These are phyloP conservation scores for Metschnikowia amazonensis DNA, from an alignment of 805 yeast genomes.

Conservation along the genomic window DNA sequence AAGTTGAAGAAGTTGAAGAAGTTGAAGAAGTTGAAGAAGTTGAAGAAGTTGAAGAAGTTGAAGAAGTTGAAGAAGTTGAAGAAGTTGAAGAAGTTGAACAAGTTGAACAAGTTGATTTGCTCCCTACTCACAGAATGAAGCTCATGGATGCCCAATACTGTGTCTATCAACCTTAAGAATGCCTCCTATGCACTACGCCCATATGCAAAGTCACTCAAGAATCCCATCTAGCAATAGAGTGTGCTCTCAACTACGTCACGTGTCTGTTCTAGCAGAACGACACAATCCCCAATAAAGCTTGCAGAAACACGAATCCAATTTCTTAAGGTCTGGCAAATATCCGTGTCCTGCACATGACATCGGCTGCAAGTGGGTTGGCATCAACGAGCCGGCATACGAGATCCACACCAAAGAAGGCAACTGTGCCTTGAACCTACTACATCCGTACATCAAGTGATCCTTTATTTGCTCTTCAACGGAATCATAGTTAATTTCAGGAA, in stretches of 20 bases:
- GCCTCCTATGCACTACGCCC: conserved; percentile 34
- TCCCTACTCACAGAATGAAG: conserved; percentile 20
- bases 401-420: conserved; percentile 29
- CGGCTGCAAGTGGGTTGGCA: conserved; percentile 50
- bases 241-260: conserved; percentile 34
- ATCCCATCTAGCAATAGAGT: conserved; percentile 36
- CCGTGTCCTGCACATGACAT: conserved; percentile 45
- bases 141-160: conserved; percentile 24
- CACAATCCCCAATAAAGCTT: conserved; percentile 36
- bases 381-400: conserved; percentile 33
- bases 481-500: conserved; percentile 62
- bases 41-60: too few species aligned
- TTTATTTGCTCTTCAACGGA: conserved; percentile 56
- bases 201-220: conserved; percentile 28
- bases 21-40: too few species aligned
- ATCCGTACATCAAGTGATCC: conserved; percentile 32
- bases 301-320: conserved; percentile 39
- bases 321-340: conserved; percentile 36
- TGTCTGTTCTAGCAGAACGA: conserved; percentile 44
- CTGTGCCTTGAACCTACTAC: conserved; percentile 29
- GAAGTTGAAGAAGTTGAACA: too few species aligned
- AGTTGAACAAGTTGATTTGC: too few species aligned
- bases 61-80: too few species aligned
- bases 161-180: conserved; percentile 35
- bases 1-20: too few species aligned